Conservation (phyloP, 495 filamentous ascomycete species). For the Amphirosellinia nigrospora region DNA sequence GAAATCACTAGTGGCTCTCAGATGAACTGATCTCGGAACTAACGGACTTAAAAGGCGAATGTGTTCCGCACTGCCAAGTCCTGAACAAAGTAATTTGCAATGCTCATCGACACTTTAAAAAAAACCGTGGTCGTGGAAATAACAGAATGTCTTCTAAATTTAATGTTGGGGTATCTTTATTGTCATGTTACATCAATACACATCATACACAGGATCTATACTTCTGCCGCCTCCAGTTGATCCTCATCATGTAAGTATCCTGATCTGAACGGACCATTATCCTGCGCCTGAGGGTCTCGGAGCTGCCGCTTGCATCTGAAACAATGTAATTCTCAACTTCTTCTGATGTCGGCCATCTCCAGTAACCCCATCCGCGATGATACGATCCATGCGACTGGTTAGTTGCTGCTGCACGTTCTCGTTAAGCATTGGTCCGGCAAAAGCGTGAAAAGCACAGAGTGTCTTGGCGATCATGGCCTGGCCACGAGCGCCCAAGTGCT, state of each 20-base stretch:
- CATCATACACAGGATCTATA: conserved; percentile 17
- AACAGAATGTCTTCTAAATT: neutral
- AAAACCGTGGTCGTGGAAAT: neutral
- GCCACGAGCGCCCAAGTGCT: conserved; percentile 34
- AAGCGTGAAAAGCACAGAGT: conserved; percentile 42
- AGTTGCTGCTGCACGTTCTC: conserved; percentile 34
- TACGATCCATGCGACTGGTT: conserved; percentile 29
- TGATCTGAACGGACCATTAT: conserved; percentile 6
- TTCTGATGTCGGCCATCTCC: conserved; percentile 39
- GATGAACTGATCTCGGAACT: neutral
- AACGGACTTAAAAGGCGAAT: neutral
- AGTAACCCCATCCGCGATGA: conserved; percentile 17
- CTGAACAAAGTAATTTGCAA: neutral
- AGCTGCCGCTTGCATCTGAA: conserved; percentile 27
- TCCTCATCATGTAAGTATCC: neutral
- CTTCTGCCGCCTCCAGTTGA: neutral
- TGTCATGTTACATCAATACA: neutral
- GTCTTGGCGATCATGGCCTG: conserved; percentile 39
- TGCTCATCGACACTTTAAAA: neutral
- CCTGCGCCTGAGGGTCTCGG: conserved; percentile 27
- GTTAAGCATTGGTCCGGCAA: conserved; percentile 35
- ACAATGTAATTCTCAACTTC: conserved; percentile 32
- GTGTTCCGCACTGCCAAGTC: neutral
- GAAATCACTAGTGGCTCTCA: neutral
- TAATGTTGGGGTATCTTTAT: conserved; percentile 20